Evolutionary conservation across 1,139 yeast species (phyloP).

Genomic region (Hyphopichia burtonii): DNA sequence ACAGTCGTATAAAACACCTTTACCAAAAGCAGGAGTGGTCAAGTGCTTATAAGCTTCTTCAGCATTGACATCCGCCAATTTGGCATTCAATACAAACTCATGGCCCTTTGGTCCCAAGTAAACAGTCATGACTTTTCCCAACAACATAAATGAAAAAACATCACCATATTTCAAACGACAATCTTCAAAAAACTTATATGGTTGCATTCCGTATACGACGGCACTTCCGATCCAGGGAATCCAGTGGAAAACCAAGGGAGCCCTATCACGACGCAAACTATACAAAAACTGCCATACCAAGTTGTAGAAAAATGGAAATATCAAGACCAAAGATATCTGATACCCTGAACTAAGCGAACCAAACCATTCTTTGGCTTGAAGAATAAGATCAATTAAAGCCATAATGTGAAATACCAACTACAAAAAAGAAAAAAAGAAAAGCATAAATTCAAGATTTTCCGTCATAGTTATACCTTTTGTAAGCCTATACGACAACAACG

Average conservation of each 20-base stretch:
- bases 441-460: too few species aligned
- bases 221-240: conserved; percentile 97
- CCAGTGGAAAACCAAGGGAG: conserved; percentile 91
- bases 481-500: too few species aligned
- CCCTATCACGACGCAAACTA: conserved; percentile 73
- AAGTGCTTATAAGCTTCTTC: conserved; percentile 94
- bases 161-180: conserved; percentile 87
- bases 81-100: conserved; percentile 92
- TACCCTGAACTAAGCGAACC: background rate
- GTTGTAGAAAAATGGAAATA: conserved; percentile 58
- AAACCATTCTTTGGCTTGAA: background rate
- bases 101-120: conserved; percentile 97
- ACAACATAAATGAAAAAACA: conserved; percentile 80
- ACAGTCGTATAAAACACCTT: conserved; percentile 96
- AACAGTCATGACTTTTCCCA: conserved; percentile 94
- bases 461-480: too few species aligned
- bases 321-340: conserved; percentile 34
- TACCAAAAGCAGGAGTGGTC: conserved; percentile 98
- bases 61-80: conserved; percentile 86
- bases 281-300: conserved; percentile 69
- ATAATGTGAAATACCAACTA: background rate
- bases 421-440: background rate
- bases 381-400: background rate
- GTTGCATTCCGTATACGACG: conserved; percentile 83
- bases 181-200: conserved; percentile 80